Evolutionary conservation across 768 basidiomycete species (phyloP).

Genomic region (Leccinum uliginosum): DNA sequence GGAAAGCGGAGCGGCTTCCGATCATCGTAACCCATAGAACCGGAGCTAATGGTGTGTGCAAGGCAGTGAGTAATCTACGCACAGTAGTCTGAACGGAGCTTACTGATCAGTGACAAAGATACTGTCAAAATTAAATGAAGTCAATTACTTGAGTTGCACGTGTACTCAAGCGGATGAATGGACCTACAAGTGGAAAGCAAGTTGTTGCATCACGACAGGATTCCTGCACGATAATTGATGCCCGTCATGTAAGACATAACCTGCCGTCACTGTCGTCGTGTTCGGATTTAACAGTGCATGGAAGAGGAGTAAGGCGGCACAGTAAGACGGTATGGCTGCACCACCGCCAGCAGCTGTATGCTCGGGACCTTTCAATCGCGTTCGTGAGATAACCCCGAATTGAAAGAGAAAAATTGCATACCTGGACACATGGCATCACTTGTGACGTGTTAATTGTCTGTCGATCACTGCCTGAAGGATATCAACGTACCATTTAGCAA

Average conservation of each 20-base stretch:
- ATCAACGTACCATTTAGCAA: constrained; percentile 45
- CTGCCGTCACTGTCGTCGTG: constrained; percentile 26
- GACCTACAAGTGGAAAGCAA: constrained; percentile 59
- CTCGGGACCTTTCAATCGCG: constrained; percentile 41
- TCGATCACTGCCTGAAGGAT: background rate
- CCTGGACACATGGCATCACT: constrained; percentile 53
- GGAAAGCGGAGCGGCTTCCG: constrained; percentile 45
- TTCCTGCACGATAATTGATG: constrained; percentile 53
- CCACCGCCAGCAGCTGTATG: constrained; percentile 37
- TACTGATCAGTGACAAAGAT: constrained; percentile 54
- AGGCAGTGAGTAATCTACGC: background rate
- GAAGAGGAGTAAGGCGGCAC: constrained; percentile 50
- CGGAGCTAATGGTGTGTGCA: constrained; percentile 34
- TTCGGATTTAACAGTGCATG: constrained; percentile 36
- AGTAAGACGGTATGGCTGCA: constrained; percentile 48
- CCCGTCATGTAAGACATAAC: constrained; percentile 54
- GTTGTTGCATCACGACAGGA: constrained; percentile 46
- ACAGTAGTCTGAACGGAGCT: background rate
- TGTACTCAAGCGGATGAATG: background rate
- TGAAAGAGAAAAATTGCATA: constrained; percentile 9
- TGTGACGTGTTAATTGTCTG: background rate
- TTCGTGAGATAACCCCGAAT: background rate
- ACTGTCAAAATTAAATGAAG: constrained; percentile 20
- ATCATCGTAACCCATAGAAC: constrained; percentile 44
- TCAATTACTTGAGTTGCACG: background rate